Conservation (phyloP, 768 basidiomycete genomes). For the Tricholoma flavovirens region DNA sequence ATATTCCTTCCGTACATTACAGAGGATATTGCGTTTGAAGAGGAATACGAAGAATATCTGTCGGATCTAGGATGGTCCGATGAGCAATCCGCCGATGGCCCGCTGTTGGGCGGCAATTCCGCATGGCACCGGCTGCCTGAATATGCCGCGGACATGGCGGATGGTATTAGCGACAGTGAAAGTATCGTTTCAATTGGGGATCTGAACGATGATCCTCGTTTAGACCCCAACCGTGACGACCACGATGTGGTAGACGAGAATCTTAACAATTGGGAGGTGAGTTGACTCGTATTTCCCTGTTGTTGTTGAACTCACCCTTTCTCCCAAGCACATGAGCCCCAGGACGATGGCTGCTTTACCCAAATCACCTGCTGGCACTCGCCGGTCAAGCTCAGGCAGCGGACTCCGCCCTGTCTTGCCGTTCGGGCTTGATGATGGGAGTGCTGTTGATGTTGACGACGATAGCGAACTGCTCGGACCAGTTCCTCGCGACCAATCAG, state of each 20-base stretch:
- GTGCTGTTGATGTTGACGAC: conserved; percentile 65
- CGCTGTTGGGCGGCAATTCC: conserved; percentile 38
- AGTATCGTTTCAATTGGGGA: conserved; percentile 89
- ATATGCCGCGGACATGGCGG: conserved; percentile 74
- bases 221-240: conserved; percentile 58
- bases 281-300: conserved; percentile 16
- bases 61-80: conserved; percentile 80
- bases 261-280: conserved; percentile 93
- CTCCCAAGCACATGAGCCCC: conserved; percentile 86
- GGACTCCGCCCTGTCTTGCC: conserved; percentile 78
- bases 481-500: conserved; percentile 65
- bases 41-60: conserved; percentile 94
- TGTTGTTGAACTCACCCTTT: conserved; percentile 3
- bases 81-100: conserved; percentile 40
- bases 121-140: conserved; percentile 84
- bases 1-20: conserved; percentile 88
- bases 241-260: conserved; percentile 71
- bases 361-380: conserved; percentile 79
- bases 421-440: conserved; percentile 69
- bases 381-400: conserved; percentile 79
- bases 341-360: conserved; percentile 91
- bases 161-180: conserved; percentile 91
- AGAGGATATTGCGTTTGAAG: conserved; percentile 92
- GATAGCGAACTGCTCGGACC: conserved; percentile 77
- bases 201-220: conserved; percentile 70